Percentiles rank a stretch among this genome's conserved stretches.
These are phyloP conservation scores for Trichoderma erinaceum DNA, from an alignment of 495 filamentous ascomycete genomes.

Conservation along the genomic window DNA sequence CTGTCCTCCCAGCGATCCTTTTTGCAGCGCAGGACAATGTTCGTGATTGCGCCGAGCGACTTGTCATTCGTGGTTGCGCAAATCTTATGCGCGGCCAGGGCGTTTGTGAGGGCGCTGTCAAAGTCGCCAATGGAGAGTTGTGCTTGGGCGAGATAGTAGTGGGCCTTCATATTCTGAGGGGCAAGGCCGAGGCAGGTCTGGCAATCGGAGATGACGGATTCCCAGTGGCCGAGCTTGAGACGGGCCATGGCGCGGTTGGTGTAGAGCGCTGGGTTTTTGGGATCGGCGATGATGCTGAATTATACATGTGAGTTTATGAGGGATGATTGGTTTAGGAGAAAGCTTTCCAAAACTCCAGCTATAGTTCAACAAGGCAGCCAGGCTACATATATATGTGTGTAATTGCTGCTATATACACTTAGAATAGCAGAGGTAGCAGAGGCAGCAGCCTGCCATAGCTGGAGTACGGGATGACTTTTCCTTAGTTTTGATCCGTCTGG, in stretches of 20 bases:
- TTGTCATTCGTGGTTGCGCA: conserved; percentile 54
- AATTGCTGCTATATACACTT: too few relatives aligned
- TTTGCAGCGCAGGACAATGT: conserved; percentile 67
- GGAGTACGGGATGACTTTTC: too few relatives aligned
- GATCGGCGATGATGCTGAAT: conserved; percentile 52
- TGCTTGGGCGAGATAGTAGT: conserved; percentile 77
- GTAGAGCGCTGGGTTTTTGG: conserved; percentile 57
- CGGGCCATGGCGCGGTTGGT: conserved; percentile 89
- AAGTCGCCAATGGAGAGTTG: conserved; percentile 68
- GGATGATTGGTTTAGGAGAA: too few relatives aligned
- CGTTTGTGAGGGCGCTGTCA: conserved; percentile 66
- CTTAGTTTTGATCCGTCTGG: not conserved
- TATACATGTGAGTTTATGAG: not conserved
- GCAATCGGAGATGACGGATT: conserved; percentile 77
- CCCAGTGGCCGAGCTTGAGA: conserved; percentile 61
- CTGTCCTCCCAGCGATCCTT: conserved; percentile 63
- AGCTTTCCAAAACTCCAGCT: too few relatives aligned
- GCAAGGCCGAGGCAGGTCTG: conserved; percentile 62
- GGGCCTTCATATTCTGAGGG: conserved; percentile 68
- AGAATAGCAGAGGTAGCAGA: too few relatives aligned
- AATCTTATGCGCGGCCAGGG: conserved; percentile 65
- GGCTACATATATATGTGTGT: too few relatives aligned
- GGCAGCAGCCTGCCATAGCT: too few relatives aligned
- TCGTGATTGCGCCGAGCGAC: conserved; percentile 59
- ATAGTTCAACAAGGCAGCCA: too few relatives aligned